Evolutionary conservation across 2,329 filamentous ascomycete genomes (phyloP).

Genomic region (Penicillium sumatraense): DNA sequence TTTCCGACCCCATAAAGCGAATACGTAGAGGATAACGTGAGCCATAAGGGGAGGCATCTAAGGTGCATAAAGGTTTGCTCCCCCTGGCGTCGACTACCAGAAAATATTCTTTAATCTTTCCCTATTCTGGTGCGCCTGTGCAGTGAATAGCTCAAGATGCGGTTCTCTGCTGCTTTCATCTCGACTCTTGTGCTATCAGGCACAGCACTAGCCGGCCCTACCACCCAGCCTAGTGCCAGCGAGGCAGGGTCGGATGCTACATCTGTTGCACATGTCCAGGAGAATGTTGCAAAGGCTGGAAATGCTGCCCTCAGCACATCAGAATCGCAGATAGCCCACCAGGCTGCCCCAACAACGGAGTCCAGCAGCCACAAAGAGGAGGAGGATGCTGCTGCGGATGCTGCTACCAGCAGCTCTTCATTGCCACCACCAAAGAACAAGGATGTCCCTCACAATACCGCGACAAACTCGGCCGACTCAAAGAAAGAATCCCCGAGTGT

Average conservation of each 20-base stretch:
- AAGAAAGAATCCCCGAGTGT: background rate
- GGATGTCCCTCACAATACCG: background rate
- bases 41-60: constrained; percentile 9
- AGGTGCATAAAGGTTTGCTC: background rate
- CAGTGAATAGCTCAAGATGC: constrained; percentile 12
- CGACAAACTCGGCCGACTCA: background rate
- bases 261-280: constrained; percentile 1
- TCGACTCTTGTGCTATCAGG: constrained; percentile 13
- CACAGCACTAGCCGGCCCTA: constrained; percentile 9
- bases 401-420: background rate
- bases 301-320: background rate
- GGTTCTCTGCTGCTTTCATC: constrained; percentile 15
- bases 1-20: background rate
- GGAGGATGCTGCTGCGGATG: background rate
- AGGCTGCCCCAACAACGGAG: background rate
- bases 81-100: background rate
- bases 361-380: background rate
- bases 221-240: constrained; percentile 1
- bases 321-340: background rate
- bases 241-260: constrained; percentile 2
- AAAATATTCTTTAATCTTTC: background rate
- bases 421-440: background rate
- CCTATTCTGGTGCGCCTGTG: background rate
- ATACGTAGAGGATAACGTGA: background rate
- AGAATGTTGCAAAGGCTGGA: constrained; percentile 1